Evolutionary conservation across 2,329 filamentous ascomycete genomes (phyloP).

Genomic region (Tolypocladium nubicola): DNA sequence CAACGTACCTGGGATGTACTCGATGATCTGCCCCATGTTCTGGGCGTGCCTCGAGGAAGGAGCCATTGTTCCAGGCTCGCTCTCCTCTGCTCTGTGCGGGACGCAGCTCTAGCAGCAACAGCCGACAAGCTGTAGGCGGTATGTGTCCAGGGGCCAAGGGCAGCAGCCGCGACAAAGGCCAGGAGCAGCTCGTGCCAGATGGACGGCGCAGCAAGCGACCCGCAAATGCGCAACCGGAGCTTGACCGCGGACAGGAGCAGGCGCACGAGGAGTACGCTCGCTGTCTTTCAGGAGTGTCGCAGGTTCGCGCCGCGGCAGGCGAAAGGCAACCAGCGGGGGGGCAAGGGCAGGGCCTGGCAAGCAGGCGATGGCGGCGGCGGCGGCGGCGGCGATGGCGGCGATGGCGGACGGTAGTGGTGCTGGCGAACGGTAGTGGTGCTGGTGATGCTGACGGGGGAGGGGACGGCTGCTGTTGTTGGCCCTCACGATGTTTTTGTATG

Average conservation of each 20-base stretch:
- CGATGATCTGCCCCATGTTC: slow-evolving; percentile 80
- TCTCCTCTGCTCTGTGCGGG: not conserved
- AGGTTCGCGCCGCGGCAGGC: not conserved
- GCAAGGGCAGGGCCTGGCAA: not conserved
- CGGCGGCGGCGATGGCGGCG: not conserved
- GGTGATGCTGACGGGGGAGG: not conserved
- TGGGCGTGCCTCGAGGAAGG: slow-evolving; percentile 37
- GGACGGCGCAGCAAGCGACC: not conserved
- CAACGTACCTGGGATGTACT: slow-evolving; percentile 82
- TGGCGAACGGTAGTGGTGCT: not conserved
- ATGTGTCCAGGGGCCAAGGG: not conserved
- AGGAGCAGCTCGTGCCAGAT: not conserved
- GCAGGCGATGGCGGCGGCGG: not conserved
- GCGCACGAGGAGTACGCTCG: no score
- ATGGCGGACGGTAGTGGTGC: not conserved
- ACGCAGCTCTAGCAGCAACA: not conserved
- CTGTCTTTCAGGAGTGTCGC: not conserved
- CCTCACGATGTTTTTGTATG: slow-evolving; percentile 22
- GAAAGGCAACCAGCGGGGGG: not conserved
- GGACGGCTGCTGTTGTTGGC: slow-evolving; percentile 1
- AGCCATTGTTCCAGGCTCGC: slow-evolving; percentile 32
- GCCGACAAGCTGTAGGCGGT: no score
- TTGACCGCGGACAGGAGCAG: not conserved
- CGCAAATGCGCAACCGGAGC: not conserved
- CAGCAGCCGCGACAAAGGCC: not conserved